Percentiles rank a stretch among this genome's conserved stretches.
These are phyloP conservation scores for Wickerhamomyces queroliae DNA, from an alignment of 805 yeast genomes.

Conservation along the genomic window DNA sequence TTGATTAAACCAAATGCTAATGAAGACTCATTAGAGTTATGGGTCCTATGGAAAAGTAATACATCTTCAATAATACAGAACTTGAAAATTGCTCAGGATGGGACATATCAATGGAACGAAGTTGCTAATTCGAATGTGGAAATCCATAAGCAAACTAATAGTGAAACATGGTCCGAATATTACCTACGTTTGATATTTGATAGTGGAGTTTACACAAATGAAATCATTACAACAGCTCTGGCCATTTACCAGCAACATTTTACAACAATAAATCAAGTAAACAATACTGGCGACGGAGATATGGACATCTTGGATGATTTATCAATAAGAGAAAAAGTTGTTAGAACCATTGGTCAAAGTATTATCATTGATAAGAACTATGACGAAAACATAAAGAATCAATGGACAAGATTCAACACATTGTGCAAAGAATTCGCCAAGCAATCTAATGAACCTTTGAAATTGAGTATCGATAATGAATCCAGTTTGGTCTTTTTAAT, in stretches of 20 bases:
- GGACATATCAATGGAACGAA: slow-evolving; percentile 16
- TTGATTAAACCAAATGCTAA: slow-evolving; percentile 15
- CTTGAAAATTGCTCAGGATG: slow-evolving; percentile 24
- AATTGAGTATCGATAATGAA: slow-evolving; percentile 35
- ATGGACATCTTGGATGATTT: slow-evolving; percentile 16
- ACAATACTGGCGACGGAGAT: too few relatives aligned
- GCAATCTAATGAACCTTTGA: slow-evolving; percentile 53
- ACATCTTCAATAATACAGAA: slow-evolving; percentile 41
- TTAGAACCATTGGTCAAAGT: slow-evolving; percentile 25
- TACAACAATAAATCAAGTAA: slow-evolving; percentile 19
- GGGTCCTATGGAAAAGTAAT: slow-evolving; percentile 61
- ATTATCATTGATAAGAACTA: slow-evolving; percentile 27
- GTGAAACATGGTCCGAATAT: slow-evolving; percentile 30
- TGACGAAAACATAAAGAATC: slow-evolving; percentile 34
- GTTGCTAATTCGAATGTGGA: slow-evolving; percentile 6
- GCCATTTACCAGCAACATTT: slow-evolving; percentile 44
- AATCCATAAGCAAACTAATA: slow-evolving; percentile 17
- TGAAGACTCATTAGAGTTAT: slow-evolving; percentile 23
- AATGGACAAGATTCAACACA: slow-evolving; percentile 66
- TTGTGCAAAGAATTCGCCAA: slow-evolving; percentile 68
- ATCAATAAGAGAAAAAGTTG: slow-evolving; percentile 29
- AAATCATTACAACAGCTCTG: slow-evolving; percentile 46
- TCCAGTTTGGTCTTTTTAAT: slow-evolving; percentile 25
- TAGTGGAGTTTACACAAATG: slow-evolving; percentile 40
- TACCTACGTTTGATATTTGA: slow-evolving; percentile 43